A percentile compares a stretch with the other conserved stretches of the same genome.
Evolutionary conservation across 371 early-diverging fungal species (phyloP).

Genomic region (Fennellomyces sp.): DNA sequence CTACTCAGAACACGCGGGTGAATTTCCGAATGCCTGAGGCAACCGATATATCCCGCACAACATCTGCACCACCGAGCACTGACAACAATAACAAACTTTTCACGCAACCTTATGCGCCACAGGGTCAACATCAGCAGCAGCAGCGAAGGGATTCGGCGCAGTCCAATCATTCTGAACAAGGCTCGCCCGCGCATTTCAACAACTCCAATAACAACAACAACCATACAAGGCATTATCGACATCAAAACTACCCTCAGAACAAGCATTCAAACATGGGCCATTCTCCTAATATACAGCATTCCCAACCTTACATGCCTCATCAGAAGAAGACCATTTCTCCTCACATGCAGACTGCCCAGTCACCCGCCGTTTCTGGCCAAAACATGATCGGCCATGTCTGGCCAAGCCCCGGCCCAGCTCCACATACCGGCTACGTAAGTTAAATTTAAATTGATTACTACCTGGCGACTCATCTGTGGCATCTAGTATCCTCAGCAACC

Average conservation of each 20-base stretch:
- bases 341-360: constrained; percentile 31
- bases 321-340: constrained; percentile 35
- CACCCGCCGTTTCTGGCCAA: constrained; percentile 31
- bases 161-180: constrained; percentile 25
- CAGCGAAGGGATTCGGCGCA: constrained; percentile 25
- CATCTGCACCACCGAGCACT: constrained; percentile 15
- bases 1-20: too few species aligned
- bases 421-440: background rate
- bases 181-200: constrained; percentile 4
- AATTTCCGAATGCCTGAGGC: too few species aligned
- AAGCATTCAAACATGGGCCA: constrained; percentile 22
- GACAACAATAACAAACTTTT: constrained; percentile 12
- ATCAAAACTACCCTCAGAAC: constrained; percentile 24
- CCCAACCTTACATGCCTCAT: constrained; percentile 32
- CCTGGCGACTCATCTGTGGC: background rate
- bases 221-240: constrained; percentile 10
- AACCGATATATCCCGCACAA: background rate
- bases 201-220: constrained; percentile 22
- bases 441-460: background rate
- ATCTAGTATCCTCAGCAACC: constrained; percentile 33
- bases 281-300: constrained; percentile 36
- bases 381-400: constrained; percentile 18
- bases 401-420: constrained; percentile 14
- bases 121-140: constrained; percentile 8
- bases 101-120: constrained; percentile 5